Evolutionary conservation across 2,329 filamentous ascomycete species (phyloP).

Genomic region (Ophiostoma sp.): DNA sequence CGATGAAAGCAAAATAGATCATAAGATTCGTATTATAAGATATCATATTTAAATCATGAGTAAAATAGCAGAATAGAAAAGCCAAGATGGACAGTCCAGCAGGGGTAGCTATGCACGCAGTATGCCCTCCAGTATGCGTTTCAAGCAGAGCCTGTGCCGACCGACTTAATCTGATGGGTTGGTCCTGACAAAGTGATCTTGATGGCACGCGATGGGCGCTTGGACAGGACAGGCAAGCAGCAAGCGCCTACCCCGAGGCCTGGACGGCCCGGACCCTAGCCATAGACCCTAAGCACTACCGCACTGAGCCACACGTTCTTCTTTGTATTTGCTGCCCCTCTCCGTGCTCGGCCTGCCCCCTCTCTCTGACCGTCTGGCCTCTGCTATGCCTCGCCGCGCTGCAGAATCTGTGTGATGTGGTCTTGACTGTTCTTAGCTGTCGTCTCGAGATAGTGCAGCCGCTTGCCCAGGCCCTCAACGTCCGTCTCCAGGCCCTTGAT

Average conservation of each 20-base stretch:
- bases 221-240: neutral
- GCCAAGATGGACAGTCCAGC: neutral
- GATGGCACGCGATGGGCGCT: neutral
- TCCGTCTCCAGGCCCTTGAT: slow-evolving; percentile 70
- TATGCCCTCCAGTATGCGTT: neutral
- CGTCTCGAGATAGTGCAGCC: slow-evolving; percentile 86
- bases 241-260: neutral
- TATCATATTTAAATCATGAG: neutral
- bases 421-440: slow-evolving; percentile 91
- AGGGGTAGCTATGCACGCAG: neutral
- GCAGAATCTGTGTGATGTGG: slow-evolving; percentile 84
- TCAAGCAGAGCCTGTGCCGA: neutral
- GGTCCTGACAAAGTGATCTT: neutral
- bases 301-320: neutral
- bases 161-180: neutral
- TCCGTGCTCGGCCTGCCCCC: neutral
- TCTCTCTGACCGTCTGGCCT: neutral
- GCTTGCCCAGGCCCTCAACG: slow-evolving; percentile 77
- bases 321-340: neutral
- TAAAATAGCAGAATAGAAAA: neutral
- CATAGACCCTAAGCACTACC: neutral
- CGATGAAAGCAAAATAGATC: neutral
- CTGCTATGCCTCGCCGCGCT: slow-evolving; percentile 39
- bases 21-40: neutral
- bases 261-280: neutral